Percentiles rank a stretch among this genome's conserved stretches.
Evolutionary conservation across 208 protist species (phyloP).

Genomic region (Spongospora subterranea): DNA sequence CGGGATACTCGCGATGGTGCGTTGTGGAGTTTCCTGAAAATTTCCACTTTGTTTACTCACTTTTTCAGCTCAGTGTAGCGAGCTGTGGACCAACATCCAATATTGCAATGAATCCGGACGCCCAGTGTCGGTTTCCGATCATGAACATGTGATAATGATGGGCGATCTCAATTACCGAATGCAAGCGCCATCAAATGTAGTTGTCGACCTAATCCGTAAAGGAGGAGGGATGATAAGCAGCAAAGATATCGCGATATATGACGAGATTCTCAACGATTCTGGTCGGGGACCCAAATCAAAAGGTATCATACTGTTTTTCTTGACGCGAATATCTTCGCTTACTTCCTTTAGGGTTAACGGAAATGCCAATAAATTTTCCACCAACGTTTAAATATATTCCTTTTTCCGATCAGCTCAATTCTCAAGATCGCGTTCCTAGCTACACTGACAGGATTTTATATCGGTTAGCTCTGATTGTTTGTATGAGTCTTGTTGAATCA

Average conservation of each 20-base stretch:
- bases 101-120: not conserved
- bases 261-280: not conserved
- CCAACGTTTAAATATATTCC: constrained; percentile 10
- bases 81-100: not conserved
- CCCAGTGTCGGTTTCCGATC: not conserved
- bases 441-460: not conserved
- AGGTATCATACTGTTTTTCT: not conserved
- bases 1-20: not conserved
- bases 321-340: not conserved
- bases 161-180: constrained; percentile 43
- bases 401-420: not conserved
- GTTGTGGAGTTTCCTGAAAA: not conserved
- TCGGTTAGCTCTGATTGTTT: not conserved
- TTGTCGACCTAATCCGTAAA: not conserved
- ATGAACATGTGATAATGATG: not conserved
- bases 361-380: not conserved
- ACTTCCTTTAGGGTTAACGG: not conserved
- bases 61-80: not conserved
- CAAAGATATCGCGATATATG: not conserved
- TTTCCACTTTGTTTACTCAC: not conserved
- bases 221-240: not conserved
- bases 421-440: not conserved
- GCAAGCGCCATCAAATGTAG: not conserved
- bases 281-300: not conserved
- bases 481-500: not conserved